phyloP scores from a whole-genome alignment of 257 asterid species.

The Scutellaria barbata region DNA sequence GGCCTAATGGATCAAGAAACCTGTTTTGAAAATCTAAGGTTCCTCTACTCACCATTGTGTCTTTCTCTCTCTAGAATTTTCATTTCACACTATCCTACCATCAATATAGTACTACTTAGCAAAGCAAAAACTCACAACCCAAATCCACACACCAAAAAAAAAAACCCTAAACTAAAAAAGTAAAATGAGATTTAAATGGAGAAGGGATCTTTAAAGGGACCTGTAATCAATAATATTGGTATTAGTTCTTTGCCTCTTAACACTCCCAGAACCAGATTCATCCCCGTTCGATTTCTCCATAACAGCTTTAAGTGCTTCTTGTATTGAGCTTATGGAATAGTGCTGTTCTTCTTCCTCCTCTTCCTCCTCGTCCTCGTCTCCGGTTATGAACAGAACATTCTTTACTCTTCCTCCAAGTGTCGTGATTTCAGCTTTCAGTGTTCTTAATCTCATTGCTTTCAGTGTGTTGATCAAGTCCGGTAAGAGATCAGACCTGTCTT shows the following conservation, averaged over 20 bases:
- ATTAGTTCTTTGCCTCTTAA: conserved; percentile 72
- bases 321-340: conserved; percentile 48
- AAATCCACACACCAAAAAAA: conserved; percentile 40
- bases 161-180: not conserved
- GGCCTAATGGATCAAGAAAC: too few species aligned
- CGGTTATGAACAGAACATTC: conserved; percentile 74
- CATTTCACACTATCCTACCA: conserved; percentile 19
- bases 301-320: conserved; percentile 69
- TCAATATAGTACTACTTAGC: conserved; percentile 4
- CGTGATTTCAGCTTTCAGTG: conserved; percentile 80
- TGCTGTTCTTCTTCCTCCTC: conserved; percentile 40
- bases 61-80: not conserved
- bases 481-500: conserved; percentile 77
- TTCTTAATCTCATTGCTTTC: conserved; percentile 60
- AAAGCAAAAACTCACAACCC: conserved; percentile 32
- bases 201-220: conserved; percentile 33
- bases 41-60: too few species aligned
- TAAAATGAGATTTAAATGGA: too few species aligned
- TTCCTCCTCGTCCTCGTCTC: conserved; percentile 51
- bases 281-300: conserved; percentile 70
- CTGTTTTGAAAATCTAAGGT: too few species aligned
- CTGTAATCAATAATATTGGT: conserved; percentile 52
- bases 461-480: conserved; percentile 81
- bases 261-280: conserved; percentile 59
- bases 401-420: conserved; percentile 79